Percentiles rank a stretch among this genome's conserved stretches.
These are phyloP conservation scores for Mycena pura DNA, from an alignment of 768 basidiomycete genomes.

Conservation along the genomic window DNA sequence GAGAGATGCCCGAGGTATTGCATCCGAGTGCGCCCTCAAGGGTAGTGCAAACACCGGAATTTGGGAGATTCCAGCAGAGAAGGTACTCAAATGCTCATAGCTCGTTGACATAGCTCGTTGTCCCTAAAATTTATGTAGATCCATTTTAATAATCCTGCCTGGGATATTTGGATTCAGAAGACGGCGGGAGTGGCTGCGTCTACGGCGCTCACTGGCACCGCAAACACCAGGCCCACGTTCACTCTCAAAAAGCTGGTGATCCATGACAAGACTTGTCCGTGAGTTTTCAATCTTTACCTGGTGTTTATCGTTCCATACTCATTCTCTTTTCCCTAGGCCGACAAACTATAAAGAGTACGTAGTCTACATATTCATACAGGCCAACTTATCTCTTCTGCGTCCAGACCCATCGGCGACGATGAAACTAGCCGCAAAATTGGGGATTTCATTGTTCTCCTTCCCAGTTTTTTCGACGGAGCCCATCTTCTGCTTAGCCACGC, in stretches of 20 bases:
- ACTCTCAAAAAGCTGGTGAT: constrained; percentile 14
- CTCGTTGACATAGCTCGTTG: no score
- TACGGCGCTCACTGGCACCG: constrained; percentile 9
- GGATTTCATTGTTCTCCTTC: constrained; percentile 23
- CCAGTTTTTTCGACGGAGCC: constrained; percentile 17
- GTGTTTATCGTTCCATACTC: neutral
- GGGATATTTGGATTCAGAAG: constrained; percentile 7
- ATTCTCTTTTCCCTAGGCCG: neutral
- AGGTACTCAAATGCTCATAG: no score
- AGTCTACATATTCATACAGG: no score
- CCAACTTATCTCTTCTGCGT: neutral
- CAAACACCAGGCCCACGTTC: neutral
- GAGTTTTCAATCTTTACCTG: neutral
- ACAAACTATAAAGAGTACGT: constrained; percentile 19
- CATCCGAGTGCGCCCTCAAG: constrained; percentile 6
- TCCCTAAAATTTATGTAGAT: no score
- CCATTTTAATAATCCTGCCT: constrained; percentile 2
- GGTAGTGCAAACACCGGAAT: neutral
- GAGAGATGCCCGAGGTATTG: constrained; percentile 42
- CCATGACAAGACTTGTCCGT: constrained; percentile 12
- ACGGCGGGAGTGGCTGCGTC: constrained; percentile 2
- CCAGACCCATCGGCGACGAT: constrained; percentile 12
- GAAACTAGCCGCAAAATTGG: constrained; percentile 15
- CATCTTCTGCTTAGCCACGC: constrained; percentile 20
- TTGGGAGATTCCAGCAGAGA: constrained; percentile 19